Evolutionary conservation across 2,329 filamentous ascomycete genomes (phyloP), one percentile per base, ranked within the genome.

Genomic region (Scytalidium lignicola): DNA sequence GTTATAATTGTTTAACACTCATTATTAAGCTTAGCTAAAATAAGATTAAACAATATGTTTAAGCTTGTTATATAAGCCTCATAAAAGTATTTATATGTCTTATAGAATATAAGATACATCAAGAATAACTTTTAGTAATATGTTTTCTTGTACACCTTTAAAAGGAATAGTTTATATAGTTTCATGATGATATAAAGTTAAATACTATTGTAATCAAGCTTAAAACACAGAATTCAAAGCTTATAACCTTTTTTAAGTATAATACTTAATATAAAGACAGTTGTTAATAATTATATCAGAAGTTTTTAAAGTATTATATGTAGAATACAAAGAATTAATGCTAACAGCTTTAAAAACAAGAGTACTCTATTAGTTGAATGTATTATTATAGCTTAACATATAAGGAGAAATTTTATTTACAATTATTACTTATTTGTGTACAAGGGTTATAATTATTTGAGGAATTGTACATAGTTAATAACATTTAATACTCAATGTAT

Each of bases 121-220:
- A 52, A 15, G 41, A 52, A 46, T 49, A 13, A 9, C 50, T 47
- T 10, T 41, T 41, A 12, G 50, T 54, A 6, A 13, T 44, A 29
- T 22, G 44, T 19, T 23, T 54, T 5, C 13, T 42, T 17, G 22
- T 48, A 13, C 40, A 53, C 28, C 28, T 53, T 2, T 1, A 47
- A 41, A 42, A 41, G 2, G 13, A 51, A 23, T 20, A 51, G 3
- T 3, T 29, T 2, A 39, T 51, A 9, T 48, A 42, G 21, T 51
- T 53, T 46, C 3, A 59, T 2, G 47, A 62, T 3, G 52, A 41
- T 42, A 22, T 51, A 43, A 22, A 21, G 8, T 4, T 15, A 1
- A 15, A 18, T 13, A 2, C 44, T 9, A 19, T 52, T 1, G 46
- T 39, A 12, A n/a, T 1, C 18, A 42, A 40, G 47, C n/a, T 46